Percentiles rank a stretch among this genome's conserved stretches.
phyloP scores from a whole-genome alignment of 2,329 filamentous ascomycete species.

The Colletotrichum aenigma region DNA sequence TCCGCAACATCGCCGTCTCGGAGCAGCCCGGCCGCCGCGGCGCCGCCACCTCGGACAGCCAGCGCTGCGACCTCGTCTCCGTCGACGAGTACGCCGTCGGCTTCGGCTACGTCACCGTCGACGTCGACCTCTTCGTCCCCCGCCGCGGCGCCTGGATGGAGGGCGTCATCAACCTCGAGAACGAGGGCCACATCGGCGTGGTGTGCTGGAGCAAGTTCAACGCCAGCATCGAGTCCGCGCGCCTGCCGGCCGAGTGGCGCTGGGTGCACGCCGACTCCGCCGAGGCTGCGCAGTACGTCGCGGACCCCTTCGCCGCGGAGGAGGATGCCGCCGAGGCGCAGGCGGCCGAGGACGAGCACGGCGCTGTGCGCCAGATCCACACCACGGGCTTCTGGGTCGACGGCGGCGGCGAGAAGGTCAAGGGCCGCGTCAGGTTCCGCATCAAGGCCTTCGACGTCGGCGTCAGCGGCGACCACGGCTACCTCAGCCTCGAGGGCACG shows the following conservation, averaged over 20 bases:
- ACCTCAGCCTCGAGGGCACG: slow-evolving; percentile 87
- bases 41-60: slow-evolving; percentile 52
- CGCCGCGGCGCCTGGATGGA: slow-evolving; percentile 75
- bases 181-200: slow-evolving; percentile 86
- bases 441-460: slow-evolving; percentile 87
- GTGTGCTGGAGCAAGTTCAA: slow-evolving; percentile 93
- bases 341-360: slow-evolving; percentile 52
- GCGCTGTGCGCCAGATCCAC: slow-evolving; percentile 57
- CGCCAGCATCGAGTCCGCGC: slow-evolving; percentile 78
- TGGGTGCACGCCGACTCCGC: slow-evolving; percentile 68
- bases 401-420: slow-evolving; percentile 69
- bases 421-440: slow-evolving; percentile 74
- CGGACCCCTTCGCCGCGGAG: slow-evolving; percentile 23
- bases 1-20: slow-evolving; percentile 70
- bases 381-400: slow-evolving; percentile 78
- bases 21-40: slow-evolving; percentile 56
- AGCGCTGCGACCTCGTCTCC: slow-evolving; percentile 48
- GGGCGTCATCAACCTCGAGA: slow-evolving; percentile 84
- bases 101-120: slow-evolving; percentile 87
- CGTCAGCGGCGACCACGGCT: slow-evolving; percentile 75
- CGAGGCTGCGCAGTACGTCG: slow-evolving; percentile 43
- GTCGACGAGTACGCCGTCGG: slow-evolving; percentile 85
- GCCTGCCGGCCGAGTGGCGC: slow-evolving; percentile 79
- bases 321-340: slow-evolving; percentile 41
- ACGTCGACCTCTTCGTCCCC: slow-evolving; percentile 84